These are phyloP conservation scores for Penicillium goetzii DNA, from an alignment of 495 filamentous ascomycete genomes.

Conservation along the genomic window DNA sequence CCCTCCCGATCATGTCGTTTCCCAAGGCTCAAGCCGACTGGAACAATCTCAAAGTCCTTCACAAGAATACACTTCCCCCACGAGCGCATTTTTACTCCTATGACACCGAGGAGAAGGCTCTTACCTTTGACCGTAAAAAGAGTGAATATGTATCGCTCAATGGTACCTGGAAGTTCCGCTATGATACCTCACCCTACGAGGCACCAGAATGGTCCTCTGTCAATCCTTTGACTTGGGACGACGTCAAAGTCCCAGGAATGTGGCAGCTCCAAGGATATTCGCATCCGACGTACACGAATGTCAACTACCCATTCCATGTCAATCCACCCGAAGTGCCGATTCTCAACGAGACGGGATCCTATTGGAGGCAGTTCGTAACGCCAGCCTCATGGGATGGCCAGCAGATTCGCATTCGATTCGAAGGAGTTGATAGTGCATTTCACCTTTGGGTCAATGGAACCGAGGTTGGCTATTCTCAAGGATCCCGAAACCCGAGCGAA, in stretches of 20 bases:
- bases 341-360: conserved; percentile 60
- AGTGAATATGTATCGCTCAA: conserved; percentile 42
- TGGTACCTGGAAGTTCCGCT: conserved; percentile 62
- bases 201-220: conserved; percentile 44
- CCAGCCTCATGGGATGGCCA: conserved; percentile 31
- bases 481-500: conserved; percentile 64
- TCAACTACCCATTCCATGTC: conserved; percentile 62
- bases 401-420: conserved; percentile 63
- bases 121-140: conserved; percentile 10
- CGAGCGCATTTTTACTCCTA: conserved; percentile 60
- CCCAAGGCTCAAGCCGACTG: conserved; percentile 51
- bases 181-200: conserved; percentile 52
- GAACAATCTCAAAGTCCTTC: conserved; percentile 63
- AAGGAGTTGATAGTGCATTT: conserved; percentile 69
- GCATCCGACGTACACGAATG: conserved; percentile 62
- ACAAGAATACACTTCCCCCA: conserved; percentile 62
- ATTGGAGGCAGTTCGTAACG: conserved; percentile 54
- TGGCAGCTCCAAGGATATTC: conserved; percentile 69
- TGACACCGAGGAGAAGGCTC: conserved; percentile 17
- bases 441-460: conserved; percentile 65
- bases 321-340: conserved; percentile 57
- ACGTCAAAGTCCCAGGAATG: conserved; percentile 63
- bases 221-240: conserved; percentile 45
- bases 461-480: conserved; percentile 66
- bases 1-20: conserved; percentile 17